Conservation (phyloP, 2,329 filamentous ascomycete species). For the Penicillium sp. region DNA sequence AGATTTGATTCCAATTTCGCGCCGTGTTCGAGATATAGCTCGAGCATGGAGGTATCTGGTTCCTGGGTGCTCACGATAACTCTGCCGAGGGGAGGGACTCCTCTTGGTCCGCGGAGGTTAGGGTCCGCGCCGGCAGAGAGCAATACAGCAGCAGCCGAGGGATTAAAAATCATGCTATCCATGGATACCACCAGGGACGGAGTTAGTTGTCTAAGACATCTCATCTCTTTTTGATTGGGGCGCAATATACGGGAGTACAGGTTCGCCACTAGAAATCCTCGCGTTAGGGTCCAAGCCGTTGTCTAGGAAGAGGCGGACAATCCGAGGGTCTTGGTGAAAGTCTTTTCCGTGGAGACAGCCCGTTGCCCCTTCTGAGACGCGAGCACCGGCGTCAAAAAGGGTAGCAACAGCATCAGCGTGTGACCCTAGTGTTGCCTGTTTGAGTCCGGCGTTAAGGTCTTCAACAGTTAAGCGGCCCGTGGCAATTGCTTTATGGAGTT, state of each 20-base stretch:
- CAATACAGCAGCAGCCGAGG: constrained; percentile 6
- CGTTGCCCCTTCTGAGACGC: background rate
- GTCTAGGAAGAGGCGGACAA: constrained; percentile 12
- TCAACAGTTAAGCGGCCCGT: constrained; percentile 11
- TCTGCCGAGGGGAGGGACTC: constrained; percentile 3
- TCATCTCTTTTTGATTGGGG: background rate
- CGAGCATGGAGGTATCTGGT: no score
- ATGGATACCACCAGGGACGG: background rate
- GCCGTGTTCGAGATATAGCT: constrained; percentile 10
- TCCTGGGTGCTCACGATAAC: background rate
- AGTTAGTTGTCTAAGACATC: background rate
- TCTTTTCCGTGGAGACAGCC: constrained; percentile 2
- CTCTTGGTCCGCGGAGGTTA: constrained; percentile 7
- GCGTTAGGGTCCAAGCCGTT: constrained; percentile 14
- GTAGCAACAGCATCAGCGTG: constrained; percentile 14
- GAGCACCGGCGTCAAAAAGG: constrained; percentile 14
- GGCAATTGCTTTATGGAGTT: constrained; percentile 9
- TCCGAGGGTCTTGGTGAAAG: constrained; percentile 8
- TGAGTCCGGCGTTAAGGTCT: constrained; percentile 9
- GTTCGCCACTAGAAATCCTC: constrained; percentile 7
- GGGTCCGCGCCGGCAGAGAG: constrained; percentile 11
- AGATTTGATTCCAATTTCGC: constrained; percentile 12
- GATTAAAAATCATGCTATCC: constrained; percentile 3
- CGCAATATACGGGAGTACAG: constrained; percentile 8
- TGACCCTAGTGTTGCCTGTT: constrained; percentile 7